phyloP scores from a whole-genome alignment of 2,329 filamentous ascomycete genomes.

The Nemania serpens region DNA sequence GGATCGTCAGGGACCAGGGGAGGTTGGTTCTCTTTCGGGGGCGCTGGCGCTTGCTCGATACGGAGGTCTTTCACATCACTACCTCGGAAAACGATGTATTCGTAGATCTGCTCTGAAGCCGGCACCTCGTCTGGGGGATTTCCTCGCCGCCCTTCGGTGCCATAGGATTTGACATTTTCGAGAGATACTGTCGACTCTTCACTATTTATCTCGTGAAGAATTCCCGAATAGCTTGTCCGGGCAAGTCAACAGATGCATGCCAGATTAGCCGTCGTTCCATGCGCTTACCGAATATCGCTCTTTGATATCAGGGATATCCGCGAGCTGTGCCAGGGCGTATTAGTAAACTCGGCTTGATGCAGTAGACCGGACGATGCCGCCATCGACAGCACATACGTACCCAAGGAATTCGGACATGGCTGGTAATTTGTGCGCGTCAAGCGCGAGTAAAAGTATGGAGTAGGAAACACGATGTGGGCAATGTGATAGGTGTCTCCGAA shows the following conservation, averaged over 20 bases:
- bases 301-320: constrained; percentile 96
- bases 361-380: background rate
- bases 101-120: constrained; percentile 86
- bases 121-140: constrained; percentile 81
- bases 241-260: constrained; percentile 20
- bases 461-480: constrained; percentile 12
- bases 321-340: constrained; percentile 60
- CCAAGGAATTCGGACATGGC: constrained; percentile 65
- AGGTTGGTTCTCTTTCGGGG: constrained; percentile 74
- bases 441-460: constrained; percentile 31
- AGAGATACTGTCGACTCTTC: constrained; percentile 95
- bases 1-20: constrained; percentile 89
- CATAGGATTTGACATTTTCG: constrained; percentile 92
- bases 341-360: constrained; percentile 19
- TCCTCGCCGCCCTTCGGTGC: constrained; percentile 86
- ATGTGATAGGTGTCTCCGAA: background rate
- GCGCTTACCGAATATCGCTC: constrained; percentile 88
- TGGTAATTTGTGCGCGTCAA: constrained; percentile 32
- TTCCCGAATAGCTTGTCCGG: constrained; percentile 82
- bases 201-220: constrained; percentile 96
- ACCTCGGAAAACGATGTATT: constrained; percentile 97
- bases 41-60: constrained; percentile 80
- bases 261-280: constrained; percentile 19
- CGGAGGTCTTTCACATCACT: constrained; percentile 98
- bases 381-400: constrained; percentile 43